Evolutionary conservation across 2,329 filamentous ascomycete genomes (phyloP), one percentile per base, ranked within the genome.

Genomic region (Colletotrichum camelliae): DNA sequence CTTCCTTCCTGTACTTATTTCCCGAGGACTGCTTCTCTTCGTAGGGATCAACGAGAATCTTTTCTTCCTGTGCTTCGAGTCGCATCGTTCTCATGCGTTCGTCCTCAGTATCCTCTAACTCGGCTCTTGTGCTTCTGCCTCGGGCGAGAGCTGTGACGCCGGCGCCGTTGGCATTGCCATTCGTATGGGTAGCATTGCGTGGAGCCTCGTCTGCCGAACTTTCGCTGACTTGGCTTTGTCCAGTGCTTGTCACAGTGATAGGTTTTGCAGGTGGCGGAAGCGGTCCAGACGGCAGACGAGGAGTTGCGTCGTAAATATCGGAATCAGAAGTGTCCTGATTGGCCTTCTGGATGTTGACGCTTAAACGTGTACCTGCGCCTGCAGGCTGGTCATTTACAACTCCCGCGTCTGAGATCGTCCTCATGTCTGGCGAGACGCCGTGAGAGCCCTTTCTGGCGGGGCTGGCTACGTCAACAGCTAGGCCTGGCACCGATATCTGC

Each of bases 21-120:
- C 82, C 76, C 8, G 73, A 78, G 21, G 75, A 74, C 37, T 77
- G 70, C 15, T 64, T 70, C 60, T 80, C 78, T 72, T 83, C 81
- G 16, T 80, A 80, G 16, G 81, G 79, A 70, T 85, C 81, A 79
- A 83, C 82, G 12, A 86, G 83, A 29, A 91, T 91, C 84, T 91
- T 91, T 82, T 91, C 89, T 80, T 91, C 89, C 75, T 89, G 87
- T 9, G 84, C 82, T 21, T 85, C 81, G 10, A 88, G 81, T 60
- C 87, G 82, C 72, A 85, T 80, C 75, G 84, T 86, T 33, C 88
- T 85, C 82, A 86, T 85, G 74, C 86, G 85, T 52, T 88, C 86
- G 33, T 88, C 86, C 69, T 84, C 84, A 24, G 84, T 85, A 72
- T 86, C 82, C 64, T 87, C 86, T 7, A 88, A 80, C 71, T 88